Base-by-base conservation (phyloP, 1,139 yeast species). In the Scheffersomyces insectosa region DNA sequence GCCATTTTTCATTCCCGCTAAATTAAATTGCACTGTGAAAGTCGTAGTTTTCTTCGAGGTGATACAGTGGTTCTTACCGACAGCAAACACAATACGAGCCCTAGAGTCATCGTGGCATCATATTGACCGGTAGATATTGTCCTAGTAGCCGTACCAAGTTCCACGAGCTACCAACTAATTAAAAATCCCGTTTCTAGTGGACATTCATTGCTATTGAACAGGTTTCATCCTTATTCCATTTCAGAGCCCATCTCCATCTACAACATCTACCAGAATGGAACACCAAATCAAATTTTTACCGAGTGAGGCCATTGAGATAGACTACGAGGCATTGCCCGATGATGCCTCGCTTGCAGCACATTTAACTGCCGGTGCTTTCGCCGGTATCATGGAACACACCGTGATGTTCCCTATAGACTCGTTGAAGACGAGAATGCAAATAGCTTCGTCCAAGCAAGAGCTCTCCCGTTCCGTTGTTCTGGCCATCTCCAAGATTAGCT, bases 301-400 rank as follows among this genome's bases (percentile, higher is more conserved):
- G 28, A 47, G 46, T 40, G 74, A 69, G 30, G 56, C 72, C 4
- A 63, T 76, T 20, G 84, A 80, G 54, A 76, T 85, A 39, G 97
- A 91, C 60, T 93, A 93, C 63, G 99, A 93, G 65, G 85, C 97
- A 1, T 77, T 93, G 37, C 99, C 99, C 1, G 88, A 85, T 36
- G 83, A 84, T 57, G 91, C 97, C 11, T 85, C 97, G 1, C 68
- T 93, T 44, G 65, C 82, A 5, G 90, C 96, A 8, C 96, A 91
- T 62, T 75, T 93, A 51, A 62, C 66, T 12, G 99, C 99, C 2
- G 99, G 99, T 12, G 98, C 98, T 0, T 88, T 89, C 70, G 99
- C 99, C 13, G 99, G 99, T 27, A 88, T 93, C 48, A 90, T 91
- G 96, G 99, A 93, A 65, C 99, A 93, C 64, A 85, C 97, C 2